Evolutionary conservation across 2,329 filamentous ascomycete species (phyloP).

Genomic region (Aspergillus ibericus): DNA sequence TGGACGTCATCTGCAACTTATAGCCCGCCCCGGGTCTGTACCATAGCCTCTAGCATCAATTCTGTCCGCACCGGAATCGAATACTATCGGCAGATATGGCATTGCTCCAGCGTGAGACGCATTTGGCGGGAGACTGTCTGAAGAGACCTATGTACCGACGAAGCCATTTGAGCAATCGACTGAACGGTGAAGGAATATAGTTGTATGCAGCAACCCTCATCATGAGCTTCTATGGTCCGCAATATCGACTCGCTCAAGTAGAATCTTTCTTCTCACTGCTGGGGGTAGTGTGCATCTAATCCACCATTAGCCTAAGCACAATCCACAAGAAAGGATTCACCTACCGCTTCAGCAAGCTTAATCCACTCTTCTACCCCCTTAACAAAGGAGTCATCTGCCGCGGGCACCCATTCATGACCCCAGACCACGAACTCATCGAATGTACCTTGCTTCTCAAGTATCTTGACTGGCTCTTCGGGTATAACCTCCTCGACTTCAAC

Average conservation of each 20-base stretch:
- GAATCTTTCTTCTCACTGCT: slow-evolving; percentile 13
- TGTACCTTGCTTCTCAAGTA: slow-evolving; percentile 62
- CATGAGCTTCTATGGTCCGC: neutral
- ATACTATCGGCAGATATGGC: neutral
- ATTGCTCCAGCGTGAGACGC: neutral
- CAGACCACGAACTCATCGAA: slow-evolving; percentile 82
- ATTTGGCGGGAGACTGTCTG: neutral
- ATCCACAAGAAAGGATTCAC: slow-evolving; percentile 23
- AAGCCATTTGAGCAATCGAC: neutral
- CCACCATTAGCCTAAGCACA: slow-evolving; percentile 9
- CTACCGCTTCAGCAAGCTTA: slow-evolving; percentile 66
- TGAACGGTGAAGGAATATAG: neutral
- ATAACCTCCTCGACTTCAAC: slow-evolving; percentile 44
- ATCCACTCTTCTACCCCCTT: slow-evolving; percentile 81
- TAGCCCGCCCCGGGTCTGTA: neutral
- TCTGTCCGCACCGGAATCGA: neutral
- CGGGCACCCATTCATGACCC: slow-evolving; percentile 71
- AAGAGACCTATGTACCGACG: neutral
- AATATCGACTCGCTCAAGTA: slow-evolving; percentile 10
- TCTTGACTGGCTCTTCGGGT: slow-evolving; percentile 52
- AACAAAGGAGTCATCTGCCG: slow-evolving; percentile 68
- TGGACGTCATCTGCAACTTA: neutral
- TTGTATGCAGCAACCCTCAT: neutral
- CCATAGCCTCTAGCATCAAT: neutral
- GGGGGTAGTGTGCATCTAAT: slow-evolving; percentile 29